Evolutionary conservation across 2,329 filamentous ascomycete species (phyloP).

Genomic region (Emmonsiellopsis sp.): DNA sequence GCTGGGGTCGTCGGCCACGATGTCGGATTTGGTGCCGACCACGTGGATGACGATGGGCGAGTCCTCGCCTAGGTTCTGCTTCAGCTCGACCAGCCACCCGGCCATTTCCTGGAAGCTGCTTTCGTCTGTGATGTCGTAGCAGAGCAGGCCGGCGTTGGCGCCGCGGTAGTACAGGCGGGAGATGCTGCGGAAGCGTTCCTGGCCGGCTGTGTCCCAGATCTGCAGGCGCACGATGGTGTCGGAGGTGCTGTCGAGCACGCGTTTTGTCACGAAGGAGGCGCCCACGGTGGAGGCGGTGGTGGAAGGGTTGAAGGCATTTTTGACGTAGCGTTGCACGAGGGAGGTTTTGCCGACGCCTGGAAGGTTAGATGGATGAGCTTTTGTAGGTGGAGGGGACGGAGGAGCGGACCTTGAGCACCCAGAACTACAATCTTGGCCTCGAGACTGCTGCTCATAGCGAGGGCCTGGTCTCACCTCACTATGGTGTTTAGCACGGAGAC

Average conservation of each 20-base stretch:
- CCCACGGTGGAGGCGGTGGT: conserved; percentile 58
- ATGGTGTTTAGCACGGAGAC: conserved; percentile 55
- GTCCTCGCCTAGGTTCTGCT: conserved; percentile 58
- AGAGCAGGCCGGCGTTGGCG: conserved; percentile 85
- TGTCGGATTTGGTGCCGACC: conserved; percentile 89
- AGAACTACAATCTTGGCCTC: conserved; percentile 46
- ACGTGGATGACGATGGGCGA: conserved; percentile 78
- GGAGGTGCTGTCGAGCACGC: conserved; percentile 71
- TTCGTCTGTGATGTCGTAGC: conserved; percentile 86
- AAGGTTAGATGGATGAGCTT: background rate
- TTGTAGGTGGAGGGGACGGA: background rate
- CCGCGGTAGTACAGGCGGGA: conserved; percentile 93
- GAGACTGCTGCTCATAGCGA: conserved; percentile 37
- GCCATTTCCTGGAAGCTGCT: conserved; percentile 86
- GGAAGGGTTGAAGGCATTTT: conserved; percentile 34
- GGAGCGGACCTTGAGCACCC: conserved; percentile 37
- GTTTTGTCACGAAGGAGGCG: conserved; percentile 70
- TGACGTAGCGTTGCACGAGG: conserved; percentile 41
- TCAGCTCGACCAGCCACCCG: conserved; percentile 77
- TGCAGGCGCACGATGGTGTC: conserved; percentile 84
- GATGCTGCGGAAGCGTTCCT: conserved; percentile 91
- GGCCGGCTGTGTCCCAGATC: conserved; percentile 93
- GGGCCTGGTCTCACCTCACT: background rate
- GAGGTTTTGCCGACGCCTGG: conserved; percentile 44
- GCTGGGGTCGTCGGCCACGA: conserved; percentile 74